A percentile compares a stretch with the other conserved stretches of the same genome.
phyloP scores from a whole-genome alignment of 805 yeast species.

The Grigorovia jiainica region DNA sequence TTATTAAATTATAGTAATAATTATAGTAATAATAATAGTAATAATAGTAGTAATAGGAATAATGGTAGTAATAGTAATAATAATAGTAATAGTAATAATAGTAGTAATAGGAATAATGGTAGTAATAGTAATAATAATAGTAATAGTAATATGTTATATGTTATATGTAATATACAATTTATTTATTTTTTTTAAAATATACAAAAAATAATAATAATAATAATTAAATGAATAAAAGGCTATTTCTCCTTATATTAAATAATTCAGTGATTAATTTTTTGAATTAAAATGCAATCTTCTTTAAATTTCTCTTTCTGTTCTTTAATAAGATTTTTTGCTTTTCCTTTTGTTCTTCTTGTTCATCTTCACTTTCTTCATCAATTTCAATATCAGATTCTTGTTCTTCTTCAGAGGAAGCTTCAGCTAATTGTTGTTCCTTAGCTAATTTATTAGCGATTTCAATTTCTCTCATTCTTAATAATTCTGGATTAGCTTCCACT shows the following conservation, averaged over 20 bases:
- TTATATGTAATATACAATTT: neutral
- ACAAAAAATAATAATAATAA: too few species aligned
- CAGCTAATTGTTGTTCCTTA: slow-evolving; percentile 53
- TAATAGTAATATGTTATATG: neutral
- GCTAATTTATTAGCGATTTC: slow-evolving; percentile 73
- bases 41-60: neutral
- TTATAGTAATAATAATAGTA: neutral
- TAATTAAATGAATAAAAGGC: too few species aligned
- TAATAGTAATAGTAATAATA: neutral
- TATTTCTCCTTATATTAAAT: too few species aligned
- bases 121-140: neutral
- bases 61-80: neutral
- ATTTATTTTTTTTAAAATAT: too few species aligned
- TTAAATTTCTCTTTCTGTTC: slow-evolving; percentile 38
- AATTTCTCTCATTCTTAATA: slow-evolving; percentile 87
- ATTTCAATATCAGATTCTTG: slow-evolving; percentile 35
- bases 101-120: neutral
- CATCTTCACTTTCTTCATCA: slow-evolving; percentile 39
- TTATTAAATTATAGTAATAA: neutral
- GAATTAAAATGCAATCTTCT: slow-evolving; percentile 31
- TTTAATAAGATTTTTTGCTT: slow-evolving; percentile 53
- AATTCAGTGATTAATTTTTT: too few species aligned
- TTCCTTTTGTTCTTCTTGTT: slow-evolving; percentile 42
- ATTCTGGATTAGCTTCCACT: slow-evolving; percentile 80
- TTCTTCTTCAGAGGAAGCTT: slow-evolving; percentile 36